phyloP scores from a whole-genome alignment of 495 filamentous ascomycete species.

The Aspergillus cristatus region DNA sequence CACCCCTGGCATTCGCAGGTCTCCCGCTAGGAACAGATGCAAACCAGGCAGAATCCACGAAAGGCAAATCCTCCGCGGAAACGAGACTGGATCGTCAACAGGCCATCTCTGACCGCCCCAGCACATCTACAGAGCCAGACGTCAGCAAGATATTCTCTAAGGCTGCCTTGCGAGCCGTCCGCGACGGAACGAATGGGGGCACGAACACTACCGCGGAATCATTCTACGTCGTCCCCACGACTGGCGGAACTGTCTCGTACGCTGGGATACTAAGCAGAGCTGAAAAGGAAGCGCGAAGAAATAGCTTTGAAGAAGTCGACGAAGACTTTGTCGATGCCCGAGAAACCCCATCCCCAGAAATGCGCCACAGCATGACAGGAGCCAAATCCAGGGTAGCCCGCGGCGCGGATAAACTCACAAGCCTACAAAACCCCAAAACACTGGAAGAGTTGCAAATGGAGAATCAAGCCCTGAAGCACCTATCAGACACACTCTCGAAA shows the following conservation, averaged over 20 bases:
- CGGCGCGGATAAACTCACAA: conserved; percentile 20
- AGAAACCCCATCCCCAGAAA: conserved; percentile 53
- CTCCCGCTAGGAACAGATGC: conserved; percentile 57
- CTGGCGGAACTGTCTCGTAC: conserved; percentile 82
- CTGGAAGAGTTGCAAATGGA: conserved; percentile 77
- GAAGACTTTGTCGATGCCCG: conserved; percentile 81
- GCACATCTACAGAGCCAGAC: conserved; percentile 53
- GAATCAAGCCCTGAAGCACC: conserved; percentile 63
- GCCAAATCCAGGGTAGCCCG: conserved; percentile 15
- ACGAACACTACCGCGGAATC: conserved; percentile 55
- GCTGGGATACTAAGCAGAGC: conserved; percentile 73
- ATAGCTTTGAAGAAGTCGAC: conserved; percentile 49
- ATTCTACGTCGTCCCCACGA: conserved; percentile 91
- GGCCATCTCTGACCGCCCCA: conserved; percentile 27
- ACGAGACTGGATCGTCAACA: conserved; percentile 30
- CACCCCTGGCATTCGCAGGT: conserved; percentile 84
- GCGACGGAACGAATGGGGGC: conserved; percentile 37
- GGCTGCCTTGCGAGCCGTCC: conserved; percentile 65
- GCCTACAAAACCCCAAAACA: conserved; percentile 40
- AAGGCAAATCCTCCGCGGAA: conserved; percentile 31
- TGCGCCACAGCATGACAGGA: conserved; percentile 25
- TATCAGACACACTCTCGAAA: conserved; percentile 68
- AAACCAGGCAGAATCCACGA: conserved; percentile 22
- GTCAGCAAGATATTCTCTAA: conserved; percentile 67
- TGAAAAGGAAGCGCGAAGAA: conserved; percentile 49